Conservation (phyloP, 2,329 filamentous ascomycete species). For the Fusarium cicatricum region DNA sequence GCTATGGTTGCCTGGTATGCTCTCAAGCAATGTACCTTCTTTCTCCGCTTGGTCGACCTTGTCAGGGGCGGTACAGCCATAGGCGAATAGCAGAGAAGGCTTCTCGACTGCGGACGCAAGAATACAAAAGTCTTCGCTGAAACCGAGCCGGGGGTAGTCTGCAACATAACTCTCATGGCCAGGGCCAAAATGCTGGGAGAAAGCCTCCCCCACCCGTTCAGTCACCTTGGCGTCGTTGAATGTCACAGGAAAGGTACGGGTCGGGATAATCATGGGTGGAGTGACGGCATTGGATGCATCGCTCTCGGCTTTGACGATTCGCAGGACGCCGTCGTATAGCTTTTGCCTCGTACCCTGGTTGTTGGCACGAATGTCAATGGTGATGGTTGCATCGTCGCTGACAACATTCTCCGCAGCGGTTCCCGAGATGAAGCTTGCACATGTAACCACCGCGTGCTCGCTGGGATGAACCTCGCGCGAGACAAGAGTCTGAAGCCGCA, state of each 20-base stretch:
- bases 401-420: slow-evolving; percentile 54
- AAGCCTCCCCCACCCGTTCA: slow-evolving; percentile 51
- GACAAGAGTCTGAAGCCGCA: slow-evolving; percentile 46
- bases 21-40: slow-evolving; percentile 23
- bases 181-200: slow-evolving; percentile 54
- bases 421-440: slow-evolving; percentile 53
- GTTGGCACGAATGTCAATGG: slow-evolving; percentile 52
- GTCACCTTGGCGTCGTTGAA: slow-evolving; percentile 60
- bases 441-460: slow-evolving; percentile 55
- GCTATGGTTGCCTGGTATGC: slow-evolving; percentile 39
- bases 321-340: slow-evolving; percentile 48
- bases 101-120: slow-evolving; percentile 31
- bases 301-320: slow-evolving; percentile 62
- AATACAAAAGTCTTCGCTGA: slow-evolving; percentile 63
- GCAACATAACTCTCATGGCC: slow-evolving; percentile 41
- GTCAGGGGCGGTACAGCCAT: slow-evolving; percentile 22
- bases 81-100: slow-evolving; percentile 35
- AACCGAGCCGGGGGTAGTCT: slow-evolving; percentile 52
- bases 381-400: slow-evolving; percentile 50
- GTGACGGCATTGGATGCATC: slow-evolving; percentile 54
- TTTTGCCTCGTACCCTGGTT: slow-evolving; percentile 43
- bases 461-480: slow-evolving; percentile 43
- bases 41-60: slow-evolving; percentile 27
- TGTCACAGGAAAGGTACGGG: slow-evolving; percentile 55
- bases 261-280: slow-evolving; percentile 53